A percentile compares a stretch with the other conserved stretches of the same genome.
Evolutionary conservation across 1,139 yeast genomes (phyloP).

Genomic region (Pichia sp.): DNA sequence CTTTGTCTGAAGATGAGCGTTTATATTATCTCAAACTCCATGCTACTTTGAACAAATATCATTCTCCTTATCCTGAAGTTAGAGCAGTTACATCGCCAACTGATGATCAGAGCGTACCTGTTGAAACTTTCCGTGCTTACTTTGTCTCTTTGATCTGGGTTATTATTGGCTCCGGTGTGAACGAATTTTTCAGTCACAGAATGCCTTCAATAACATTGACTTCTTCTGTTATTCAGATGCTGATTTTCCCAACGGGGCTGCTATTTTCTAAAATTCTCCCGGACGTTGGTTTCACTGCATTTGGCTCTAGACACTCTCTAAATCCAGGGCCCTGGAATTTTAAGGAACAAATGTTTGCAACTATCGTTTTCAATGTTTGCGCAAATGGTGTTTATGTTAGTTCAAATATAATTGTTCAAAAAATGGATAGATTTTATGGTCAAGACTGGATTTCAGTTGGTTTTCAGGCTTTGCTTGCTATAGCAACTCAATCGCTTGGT

Average conservation of each 20-base stretch:
- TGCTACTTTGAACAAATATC: background rate
- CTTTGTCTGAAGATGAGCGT: background rate
- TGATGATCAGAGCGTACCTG: background rate
- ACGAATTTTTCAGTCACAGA: background rate
- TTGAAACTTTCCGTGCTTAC: background rate
- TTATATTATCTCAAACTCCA: background rate
- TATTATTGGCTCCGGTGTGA: background rate
- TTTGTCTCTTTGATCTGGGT: background rate
- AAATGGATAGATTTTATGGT: background rate
- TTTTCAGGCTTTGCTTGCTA: background rate
- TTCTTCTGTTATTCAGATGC: background rate
- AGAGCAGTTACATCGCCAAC: background rate
- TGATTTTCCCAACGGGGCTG: background rate
- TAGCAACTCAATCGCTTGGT: background rate
- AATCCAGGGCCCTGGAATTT: background rate
- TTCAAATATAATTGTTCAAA: background rate
- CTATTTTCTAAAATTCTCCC: background rate
- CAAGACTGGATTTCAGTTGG: background rate
- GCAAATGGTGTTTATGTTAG: background rate
- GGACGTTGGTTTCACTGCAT: background rate
- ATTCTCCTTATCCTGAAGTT: background rate
- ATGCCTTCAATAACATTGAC: background rate
- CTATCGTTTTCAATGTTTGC: background rate
- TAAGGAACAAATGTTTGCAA: background rate
- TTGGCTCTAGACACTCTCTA: background rate